Evolutionary conservation across 75 land plant species (phyloP).

Genomic region (Isoetes taiwanensis): DNA sequence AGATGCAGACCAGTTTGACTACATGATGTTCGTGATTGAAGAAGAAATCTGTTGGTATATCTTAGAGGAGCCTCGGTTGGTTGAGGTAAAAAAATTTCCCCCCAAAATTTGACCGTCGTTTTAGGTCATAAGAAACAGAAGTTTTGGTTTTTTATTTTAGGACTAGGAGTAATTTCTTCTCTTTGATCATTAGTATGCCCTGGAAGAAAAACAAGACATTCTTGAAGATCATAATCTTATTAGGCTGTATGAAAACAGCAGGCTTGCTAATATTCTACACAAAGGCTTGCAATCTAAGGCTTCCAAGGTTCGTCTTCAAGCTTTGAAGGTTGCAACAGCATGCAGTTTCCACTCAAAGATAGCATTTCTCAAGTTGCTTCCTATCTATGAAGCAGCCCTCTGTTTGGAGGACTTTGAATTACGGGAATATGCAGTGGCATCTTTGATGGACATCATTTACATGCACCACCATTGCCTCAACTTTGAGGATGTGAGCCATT

Average conservation of each 20-base stretch:
- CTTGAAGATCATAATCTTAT: background rate
- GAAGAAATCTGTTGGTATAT: slow-evolving; percentile 15
- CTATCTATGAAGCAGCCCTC: slow-evolving; percentile 9
- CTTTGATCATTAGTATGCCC: slow-evolving; percentile 13
- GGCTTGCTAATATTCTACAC: slow-evolving; percentile 6
- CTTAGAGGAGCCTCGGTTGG: slow-evolving; percentile 3
- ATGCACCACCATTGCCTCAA: slow-evolving; percentile 6
- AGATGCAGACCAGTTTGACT: too few species aligned
- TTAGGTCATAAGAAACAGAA: background rate
- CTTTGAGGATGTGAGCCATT: slow-evolving; percentile 1
- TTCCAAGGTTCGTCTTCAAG: slow-evolving; percentile 9
- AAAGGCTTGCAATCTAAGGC: slow-evolving; percentile 13
- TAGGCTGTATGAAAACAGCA: slow-evolving; percentile 1
- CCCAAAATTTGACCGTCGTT: background rate
- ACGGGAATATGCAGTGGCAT: slow-evolving; percentile 11
- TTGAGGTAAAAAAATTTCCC: background rate
- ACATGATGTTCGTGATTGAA: slow-evolving; percentile 14
- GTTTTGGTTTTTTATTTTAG: background rate
- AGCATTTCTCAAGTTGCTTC: slow-evolving; percentile 10
- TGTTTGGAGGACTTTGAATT: slow-evolving; percentile 10
- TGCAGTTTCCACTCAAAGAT: slow-evolving; percentile 12
- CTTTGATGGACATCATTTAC: slow-evolving; percentile 15
- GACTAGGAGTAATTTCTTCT: too few species aligned
- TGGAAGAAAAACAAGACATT: slow-evolving; percentile 3
- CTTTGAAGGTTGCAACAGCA: slow-evolving; percentile 13